Base-by-base conservation (phyloP, 2,329 filamentous ascomycete species). In the Arthrobotrys sphaeroides region DNA sequence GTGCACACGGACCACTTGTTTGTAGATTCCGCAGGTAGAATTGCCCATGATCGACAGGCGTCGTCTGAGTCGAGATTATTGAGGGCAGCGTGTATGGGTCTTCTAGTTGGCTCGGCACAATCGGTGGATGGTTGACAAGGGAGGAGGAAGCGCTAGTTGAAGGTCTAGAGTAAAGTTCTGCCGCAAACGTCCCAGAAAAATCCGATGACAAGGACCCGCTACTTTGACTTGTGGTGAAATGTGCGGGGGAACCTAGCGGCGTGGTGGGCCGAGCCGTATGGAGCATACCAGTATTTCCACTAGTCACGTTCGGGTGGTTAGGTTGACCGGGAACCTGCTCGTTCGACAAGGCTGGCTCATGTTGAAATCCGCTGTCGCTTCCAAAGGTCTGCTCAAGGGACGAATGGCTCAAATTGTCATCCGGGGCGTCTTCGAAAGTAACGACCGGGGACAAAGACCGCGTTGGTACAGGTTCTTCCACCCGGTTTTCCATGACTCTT, bases 161-260 rank as follows among this genome's bases (percentile, higher is more conserved):
- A 18, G 64, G 40, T 20, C 43, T 43, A 40, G 49, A 59, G 51
- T 68, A 68, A 49, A 68, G 26, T 55, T 60, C 51, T 16, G 64
- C 20, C 40, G 49, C 51, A 59, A 59, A 68, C 3, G 51, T 33
- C 20, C 51, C 64, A 10, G 28, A 18, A 51, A 49, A 68, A 12
- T 49, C 40, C 22, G 24, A 24, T 18, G 38, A 18, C 13, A 59
- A 16, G 6, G 38, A 16, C 13, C 28, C 40, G 38, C 16, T 38
- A 36, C 12, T 59, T 36, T 60, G 49, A n/a, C 12, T 31, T 18
- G 55, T 51, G n/a, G 49, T 13, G 33, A 55, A 60, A 20, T 31
- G 18, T 22, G 51, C 40, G 22, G 16, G 20, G 33, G 40, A 20
- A 28, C 24, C 51, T 9, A 68, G 18, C 28, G 64, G 7, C 20